Conservation (phyloP, 129 eudicot species). For the Scalesia atractyloides region DNA sequence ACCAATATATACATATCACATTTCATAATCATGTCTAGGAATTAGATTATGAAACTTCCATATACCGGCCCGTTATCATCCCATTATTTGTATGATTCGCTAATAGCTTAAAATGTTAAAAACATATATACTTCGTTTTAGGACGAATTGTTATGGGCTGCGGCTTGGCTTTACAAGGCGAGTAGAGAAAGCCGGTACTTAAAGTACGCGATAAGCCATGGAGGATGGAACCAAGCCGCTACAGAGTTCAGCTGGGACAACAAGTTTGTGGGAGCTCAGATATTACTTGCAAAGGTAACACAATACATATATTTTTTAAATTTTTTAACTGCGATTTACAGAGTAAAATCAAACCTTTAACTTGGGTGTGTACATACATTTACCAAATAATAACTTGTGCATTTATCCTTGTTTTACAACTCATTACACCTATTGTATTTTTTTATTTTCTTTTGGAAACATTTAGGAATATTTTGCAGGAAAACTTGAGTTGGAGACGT, state of each 20-base stretch:
- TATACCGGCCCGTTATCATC: no score
- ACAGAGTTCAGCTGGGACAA: slow-evolving; percentile 84
- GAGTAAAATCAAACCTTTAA: no score
- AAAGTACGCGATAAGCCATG: slow-evolving; percentile 40
- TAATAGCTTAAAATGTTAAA: no score
- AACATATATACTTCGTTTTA: background rate
- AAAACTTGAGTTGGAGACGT: slow-evolving; percentile 42
- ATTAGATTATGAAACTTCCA: no score
- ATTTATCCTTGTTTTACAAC: background rate
- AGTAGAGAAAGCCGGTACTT: slow-evolving; percentile 44
- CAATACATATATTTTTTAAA: no score
- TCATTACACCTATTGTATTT: background rate
- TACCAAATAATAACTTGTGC: no score
- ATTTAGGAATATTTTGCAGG: slow-evolving; percentile 58
- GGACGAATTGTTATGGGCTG: slow-evolving; percentile 81
- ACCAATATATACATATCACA: no score
- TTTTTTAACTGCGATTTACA: no score
- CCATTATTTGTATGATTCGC: no score
- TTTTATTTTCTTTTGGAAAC: no score
- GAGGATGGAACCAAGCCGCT: slow-evolving; percentile 61
- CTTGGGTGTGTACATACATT: no score
- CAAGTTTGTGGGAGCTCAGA: slow-evolving; percentile 74
- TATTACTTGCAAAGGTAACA: slow-evolving; percentile 63
- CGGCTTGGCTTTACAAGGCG: slow-evolving; percentile 76
- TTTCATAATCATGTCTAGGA: no score